Percentiles rank a stretch among this genome's conserved stretches.
Conservation (phyloP, 2,329 filamentous ascomycete genomes). For the Chaetomiaceae sp. region DNA sequence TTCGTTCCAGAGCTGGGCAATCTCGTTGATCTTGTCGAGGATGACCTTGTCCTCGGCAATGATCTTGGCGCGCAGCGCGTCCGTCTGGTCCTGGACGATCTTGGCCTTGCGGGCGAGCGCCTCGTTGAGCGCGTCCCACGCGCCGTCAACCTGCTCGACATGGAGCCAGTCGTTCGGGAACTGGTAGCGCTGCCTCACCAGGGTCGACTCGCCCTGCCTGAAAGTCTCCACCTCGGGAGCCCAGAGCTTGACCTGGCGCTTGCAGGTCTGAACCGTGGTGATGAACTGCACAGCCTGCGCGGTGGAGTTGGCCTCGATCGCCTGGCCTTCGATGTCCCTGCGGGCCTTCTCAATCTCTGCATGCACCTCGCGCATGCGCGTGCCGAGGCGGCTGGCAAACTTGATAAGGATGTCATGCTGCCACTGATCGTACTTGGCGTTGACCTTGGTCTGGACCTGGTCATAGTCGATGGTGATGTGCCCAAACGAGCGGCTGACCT, state of each 20-base stretch:
- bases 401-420: conserved; percentile 94
- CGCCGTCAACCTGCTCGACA: conserved; percentile 92
- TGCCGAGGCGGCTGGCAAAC: conserved; percentile 84
- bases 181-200: conserved; percentile 88
- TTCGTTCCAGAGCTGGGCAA: conserved; percentile 84
- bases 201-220: conserved; percentile 87
- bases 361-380: conserved; percentile 87
- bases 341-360: conserved; percentile 87
- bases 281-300: conserved; percentile 98
- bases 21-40: conserved; percentile 78
- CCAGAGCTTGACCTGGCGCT: conserved; percentile 89
- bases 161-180: conserved; percentile 92
- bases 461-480: conserved; percentile 96
- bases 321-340: conserved; percentile 85
- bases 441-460: conserved; percentile 97
- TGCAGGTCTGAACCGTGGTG: conserved; percentile 93
- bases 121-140: conserved; percentile 92
- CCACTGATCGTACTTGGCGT: conserved; percentile 99
- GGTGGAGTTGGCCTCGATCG: conserved; percentile 88
- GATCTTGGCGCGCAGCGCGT: conserved; percentile 92
- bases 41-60: conserved; percentile 89
- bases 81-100: conserved; percentile 93
- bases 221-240: conserved; percentile 95
- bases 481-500: conserved; percentile 87
- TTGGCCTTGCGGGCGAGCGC: conserved; percentile 88